Percentiles rank a stretch among this genome's conserved stretches.
Evolutionary conservation across 2,329 filamentous ascomycete genomes (phyloP).

Genomic region (Colletotrichum plurivorum): DNA sequence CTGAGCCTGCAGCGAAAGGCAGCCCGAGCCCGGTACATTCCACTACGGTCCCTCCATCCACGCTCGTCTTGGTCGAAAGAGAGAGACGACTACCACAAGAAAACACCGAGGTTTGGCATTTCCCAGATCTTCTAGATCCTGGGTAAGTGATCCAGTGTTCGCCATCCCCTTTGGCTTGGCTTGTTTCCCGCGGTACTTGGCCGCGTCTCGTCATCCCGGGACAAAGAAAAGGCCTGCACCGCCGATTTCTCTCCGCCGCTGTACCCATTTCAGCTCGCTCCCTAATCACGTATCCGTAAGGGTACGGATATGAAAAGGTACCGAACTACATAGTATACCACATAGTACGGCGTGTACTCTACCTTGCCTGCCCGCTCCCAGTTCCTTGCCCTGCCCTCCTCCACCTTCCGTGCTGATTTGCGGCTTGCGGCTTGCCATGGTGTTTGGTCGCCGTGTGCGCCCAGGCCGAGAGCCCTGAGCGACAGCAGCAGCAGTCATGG

Average conservation of each 20-base stretch:
- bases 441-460: too few relatives aligned
- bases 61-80: too few relatives aligned
- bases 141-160: slow-evolving; percentile 14
- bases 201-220: slow-evolving; percentile 35
- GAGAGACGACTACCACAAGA: too few relatives aligned
- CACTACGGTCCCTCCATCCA: too few relatives aligned
- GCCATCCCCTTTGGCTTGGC: slow-evolving; percentile 21
- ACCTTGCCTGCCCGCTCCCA: not conserved
- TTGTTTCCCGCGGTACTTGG: slow-evolving; percentile 29
- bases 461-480: too few relatives aligned
- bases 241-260: not conserved
- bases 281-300: not conserved
- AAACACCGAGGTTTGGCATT: too few relatives aligned
- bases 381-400: not conserved
- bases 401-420: not conserved
- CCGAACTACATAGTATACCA: not conserved
- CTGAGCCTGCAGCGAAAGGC: too few relatives aligned
- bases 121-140: not conserved
- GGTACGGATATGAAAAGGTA: not conserved
- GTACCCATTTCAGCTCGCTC: not conserved
- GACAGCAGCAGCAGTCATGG: not conserved
- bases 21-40: too few relatives aligned
- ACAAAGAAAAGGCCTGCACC: slow-evolving; percentile 26
- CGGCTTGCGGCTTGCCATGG: too few relatives aligned
- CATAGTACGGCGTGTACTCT: not conserved